Evolutionary conservation across 1,284 basidiomycete genomes (phyloP), one percentile per base, ranked within the genome.

Genomic region (Apiotrichum akiyoshidainum): DNA sequence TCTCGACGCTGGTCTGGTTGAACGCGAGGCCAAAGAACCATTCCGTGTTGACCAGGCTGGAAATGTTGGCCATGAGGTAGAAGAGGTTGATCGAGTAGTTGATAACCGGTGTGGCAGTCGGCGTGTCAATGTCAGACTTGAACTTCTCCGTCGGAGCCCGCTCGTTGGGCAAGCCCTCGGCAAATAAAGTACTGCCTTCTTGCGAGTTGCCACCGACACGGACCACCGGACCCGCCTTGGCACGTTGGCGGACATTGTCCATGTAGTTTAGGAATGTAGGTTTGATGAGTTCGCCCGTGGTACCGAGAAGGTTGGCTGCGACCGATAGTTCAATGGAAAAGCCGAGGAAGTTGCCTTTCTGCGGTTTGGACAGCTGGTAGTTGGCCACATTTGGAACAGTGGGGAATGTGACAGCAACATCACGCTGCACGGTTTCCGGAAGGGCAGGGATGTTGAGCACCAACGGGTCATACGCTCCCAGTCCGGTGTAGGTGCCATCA

Each of bases 131-230:
- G 37, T 53, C 55, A 39, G 54, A 60, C 52, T 70, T 69, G 56
- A 70, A 67, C 63, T 66, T 68, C 37, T 62, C 79, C 33, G 86
- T 78, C 3, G 82, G 37, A 11, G 12, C 14, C 12, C 3, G 2
- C 37, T 37, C 81, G 55, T 80, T 76, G 0, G 75, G 61, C 11
- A 84, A 75, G 12, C 78, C 78, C 31, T 80, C 75, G 0, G 67
- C 53, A 50, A 83, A 81, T 46, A 85, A 71, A 0, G 78, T 78
- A 12, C 85, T 84, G 26, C 79, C 81, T 60, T 89, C 87, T 67
- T 89, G 87, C 2, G 86, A 86, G 73, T 90, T 90, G 55, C 88
- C 89, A 39, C 88, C 89, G 5, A 90, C 81, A 46, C 88, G 85
- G 17, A 90, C 75, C 7, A 87, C 80, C 7, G 80, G 70, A 1